Percentiles rank a stretch among this genome's conserved stretches.
phyloP scores from a whole-genome alignment of 805 yeast genomes.

The Nakazawaea populi region DNA sequence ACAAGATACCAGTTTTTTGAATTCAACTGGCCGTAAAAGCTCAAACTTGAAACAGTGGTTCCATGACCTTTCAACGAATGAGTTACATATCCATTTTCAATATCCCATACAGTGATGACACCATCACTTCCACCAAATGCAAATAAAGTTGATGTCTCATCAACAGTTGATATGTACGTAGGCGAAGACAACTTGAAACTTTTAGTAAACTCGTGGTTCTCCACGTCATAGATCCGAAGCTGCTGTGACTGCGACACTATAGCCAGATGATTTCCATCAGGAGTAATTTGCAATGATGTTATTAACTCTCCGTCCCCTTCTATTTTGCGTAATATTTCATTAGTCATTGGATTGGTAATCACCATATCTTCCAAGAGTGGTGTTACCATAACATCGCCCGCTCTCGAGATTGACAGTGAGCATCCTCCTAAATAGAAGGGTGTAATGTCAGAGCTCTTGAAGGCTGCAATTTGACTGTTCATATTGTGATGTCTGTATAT shows the following conservation, averaged over 20 bases:
- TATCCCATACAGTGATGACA: slow-evolving; percentile 83
- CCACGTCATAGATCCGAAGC: slow-evolving; percentile 57
- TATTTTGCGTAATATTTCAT: slow-evolving; percentile 50
- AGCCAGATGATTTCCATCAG: slow-evolving; percentile 67
- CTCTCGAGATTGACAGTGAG: slow-evolving; percentile 58
- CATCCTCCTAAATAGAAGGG: slow-evolving; percentile 90
- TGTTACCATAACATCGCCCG: slow-evolving; percentile 66
- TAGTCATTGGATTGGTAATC: slow-evolving; percentile 57
- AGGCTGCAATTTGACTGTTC: slow-evolving; percentile 30
- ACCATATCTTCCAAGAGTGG: slow-evolving; percentile 74
- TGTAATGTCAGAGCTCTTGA: slow-evolving; percentile 44
- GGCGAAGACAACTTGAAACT: slow-evolving; percentile 69
- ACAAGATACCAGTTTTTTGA: slow-evolving; percentile 72
- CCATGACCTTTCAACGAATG: slow-evolving; percentile 94
- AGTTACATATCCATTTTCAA: slow-evolving; percentile 80
- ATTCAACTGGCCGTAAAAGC: slow-evolving; percentile 68
- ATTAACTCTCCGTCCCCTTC: slow-evolving; percentile 83
- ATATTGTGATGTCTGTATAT: not conserved
- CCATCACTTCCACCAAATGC: slow-evolving; percentile 98
- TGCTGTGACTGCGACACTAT: slow-evolving; percentile 81
- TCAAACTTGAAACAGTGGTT: slow-evolving; percentile 70
- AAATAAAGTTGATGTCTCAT: slow-evolving; percentile 74
- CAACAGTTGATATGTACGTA: slow-evolving; percentile 70
- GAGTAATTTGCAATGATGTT: slow-evolving; percentile 70
- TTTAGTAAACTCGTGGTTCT: slow-evolving; percentile 34